Base-by-base conservation (phyloP, 1,284 basidiomycete genomes). In the Ganoderma leucocontextum region DNA sequence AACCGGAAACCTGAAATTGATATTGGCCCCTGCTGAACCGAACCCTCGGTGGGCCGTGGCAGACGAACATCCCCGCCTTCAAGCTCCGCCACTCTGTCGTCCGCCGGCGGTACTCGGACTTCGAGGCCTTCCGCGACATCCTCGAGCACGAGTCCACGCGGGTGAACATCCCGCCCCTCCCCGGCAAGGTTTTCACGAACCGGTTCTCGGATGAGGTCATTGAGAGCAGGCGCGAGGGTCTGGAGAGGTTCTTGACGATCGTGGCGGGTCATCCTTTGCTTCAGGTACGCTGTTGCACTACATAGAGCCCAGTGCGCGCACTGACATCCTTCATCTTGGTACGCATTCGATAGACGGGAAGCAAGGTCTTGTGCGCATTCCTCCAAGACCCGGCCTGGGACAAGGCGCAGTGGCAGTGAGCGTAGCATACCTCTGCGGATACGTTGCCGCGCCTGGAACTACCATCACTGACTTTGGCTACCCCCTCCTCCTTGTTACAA, bases 41-140 rank as follows among this genome's bases (percentile, higher is more conserved):
- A 25, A 49, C 22, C 47, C 36, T 10, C 36, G 57, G 38, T 15
- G 36, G 22, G 58, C n/a, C 17, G 63, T 55, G 29, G 29, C 74
- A 98, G 93, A 99, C 97, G 73, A 99, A 99, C 82, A 99, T 99
- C 75, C 98, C 97, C 38, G 98, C 97, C 0, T 99, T 99, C 87
- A 98, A 98, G 80, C 87, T 99, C 64, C 92, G 95, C 55, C 96
- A 98, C 82, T 98, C 96, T 2, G 86, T 95, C 59, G 98, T 99
- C 36, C 91, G 97, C 67, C 87, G 98, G 65, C 93, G 98, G 62
- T 99, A 99, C 81, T 98, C 96, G 60, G 97, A 99, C 82, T 99
- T 99, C 79, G 97, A 99, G 80, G 97, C 97, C 7, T 99, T 99
- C 86, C 91, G 97, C 62, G 97, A 99, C 80, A 95, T 98, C 76